Conservation (phyloP, 768 basidiomycete genomes). For the Phylloporus sp. region DNA sequence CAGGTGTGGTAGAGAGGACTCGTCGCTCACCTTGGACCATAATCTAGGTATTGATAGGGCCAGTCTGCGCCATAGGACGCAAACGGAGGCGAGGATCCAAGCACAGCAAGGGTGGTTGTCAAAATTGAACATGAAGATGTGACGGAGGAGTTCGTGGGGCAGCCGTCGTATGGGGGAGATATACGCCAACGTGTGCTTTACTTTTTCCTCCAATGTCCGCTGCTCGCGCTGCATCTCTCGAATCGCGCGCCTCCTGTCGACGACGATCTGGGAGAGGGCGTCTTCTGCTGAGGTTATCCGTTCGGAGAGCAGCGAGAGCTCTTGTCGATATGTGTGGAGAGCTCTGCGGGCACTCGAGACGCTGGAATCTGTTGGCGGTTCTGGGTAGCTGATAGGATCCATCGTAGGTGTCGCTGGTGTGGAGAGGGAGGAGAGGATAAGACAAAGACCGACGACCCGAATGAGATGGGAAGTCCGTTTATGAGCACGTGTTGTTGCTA, state of each 20-base stretch:
- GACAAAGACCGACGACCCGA: slow-evolving; percentile 6
- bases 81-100: slow-evolving; percentile 72
- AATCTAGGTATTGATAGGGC: slow-evolving; percentile 61
- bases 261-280: slow-evolving; percentile 53
- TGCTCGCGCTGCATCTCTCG: slow-evolving; percentile 49
- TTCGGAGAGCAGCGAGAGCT: slow-evolving; percentile 32
- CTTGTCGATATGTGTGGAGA: slow-evolving; percentile 32
- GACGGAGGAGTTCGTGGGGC: slow-evolving; percentile 66
- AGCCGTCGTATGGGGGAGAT: slow-evolving; percentile 68
- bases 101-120: slow-evolving; percentile 68
- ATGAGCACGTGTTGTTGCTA: slow-evolving; percentile 23
- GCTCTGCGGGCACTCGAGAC: slow-evolving; percentile 47
- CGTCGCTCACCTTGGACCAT: slow-evolving; percentile 67
- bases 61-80: slow-evolving; percentile 58
- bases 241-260: slow-evolving; percentile 51
- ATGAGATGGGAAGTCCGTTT: slow-evolving; percentile 21
- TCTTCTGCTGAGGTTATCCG: slow-evolving; percentile 52
- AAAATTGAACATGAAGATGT: slow-evolving; percentile 67
- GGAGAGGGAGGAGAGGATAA: slow-evolving; percentile 7
- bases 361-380: slow-evolving; percentile 56
- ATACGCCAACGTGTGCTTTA: slow-evolving; percentile 53
- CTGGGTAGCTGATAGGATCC: slow-evolving; percentile 35
- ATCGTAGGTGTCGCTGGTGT: slow-evolving; percentile 25
- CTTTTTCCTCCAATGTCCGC: slow-evolving; percentile 41
- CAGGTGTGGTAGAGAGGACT: neutral